A percentile compares a stretch with the other conserved stretches of the same genome.
These are phyloP conservation scores for Paralagenidium karlingii DNA, from an alignment of 352 stramenopile genomes.

Conservation along the genomic window DNA sequence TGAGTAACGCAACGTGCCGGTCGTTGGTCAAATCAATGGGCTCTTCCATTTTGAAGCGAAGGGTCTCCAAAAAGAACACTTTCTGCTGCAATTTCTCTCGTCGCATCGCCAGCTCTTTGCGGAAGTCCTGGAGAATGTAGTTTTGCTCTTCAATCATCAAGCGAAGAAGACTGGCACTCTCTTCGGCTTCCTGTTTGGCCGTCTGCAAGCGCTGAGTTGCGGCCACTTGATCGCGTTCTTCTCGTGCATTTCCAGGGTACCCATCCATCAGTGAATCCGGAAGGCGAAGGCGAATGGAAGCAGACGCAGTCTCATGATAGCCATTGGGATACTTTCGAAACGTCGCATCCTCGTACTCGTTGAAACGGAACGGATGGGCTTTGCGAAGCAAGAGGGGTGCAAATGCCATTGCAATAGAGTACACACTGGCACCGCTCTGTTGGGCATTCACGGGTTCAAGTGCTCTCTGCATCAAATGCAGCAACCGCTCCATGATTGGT, in stretches of 20 bases:
- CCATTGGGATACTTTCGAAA: slow-evolving; percentile 65
- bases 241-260: slow-evolving; percentile 17
- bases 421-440: slow-evolving; percentile 60
- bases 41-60: slow-evolving; percentile 65
- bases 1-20: slow-evolving; percentile 38
- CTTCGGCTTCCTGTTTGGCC: slow-evolving; percentile 45
- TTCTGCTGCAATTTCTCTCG: slow-evolving; percentile 42
- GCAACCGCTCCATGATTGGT: slow-evolving; percentile 56
- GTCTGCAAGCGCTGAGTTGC: slow-evolving; percentile 28
- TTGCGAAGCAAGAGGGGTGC: slow-evolving; percentile 51
- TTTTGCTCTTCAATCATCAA: slow-evolving; percentile 51
- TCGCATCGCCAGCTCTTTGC: slow-evolving; percentile 29
- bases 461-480: slow-evolving; percentile 44
- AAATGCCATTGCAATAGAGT: slow-evolving; percentile 43
- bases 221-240: slow-evolving; percentile 15
- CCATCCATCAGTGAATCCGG: slow-evolving; percentile 25
- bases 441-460: slow-evolving; percentile 39
- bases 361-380: slow-evolving; percentile 34
- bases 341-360: slow-evolving; percentile 54
- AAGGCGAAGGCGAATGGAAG: slow-evolving; percentile 34
- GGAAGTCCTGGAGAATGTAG: slow-evolving; percentile 42
- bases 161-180: slow-evolving; percentile 46
- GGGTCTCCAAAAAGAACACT: slow-evolving; percentile 41
- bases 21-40: slow-evolving; percentile 38
- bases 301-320: slow-evolving; percentile 23